Evolutionary conservation across 2,329 filamentous ascomycete genomes (phyloP), one percentile per base, ranked within the genome.

Genomic region (Lecanosticta acicola): DNA sequence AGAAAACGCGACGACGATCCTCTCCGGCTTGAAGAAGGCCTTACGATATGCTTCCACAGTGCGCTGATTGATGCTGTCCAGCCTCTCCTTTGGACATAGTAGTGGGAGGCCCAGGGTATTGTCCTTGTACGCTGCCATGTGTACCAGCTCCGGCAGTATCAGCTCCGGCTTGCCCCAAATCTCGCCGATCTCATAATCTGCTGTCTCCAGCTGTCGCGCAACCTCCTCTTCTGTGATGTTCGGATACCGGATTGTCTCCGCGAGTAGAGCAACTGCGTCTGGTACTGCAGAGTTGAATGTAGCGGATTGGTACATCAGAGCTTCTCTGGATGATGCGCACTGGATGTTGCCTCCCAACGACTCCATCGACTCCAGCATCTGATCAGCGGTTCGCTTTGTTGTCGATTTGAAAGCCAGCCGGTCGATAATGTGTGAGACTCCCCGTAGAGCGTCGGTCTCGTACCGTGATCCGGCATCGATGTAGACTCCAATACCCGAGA

Each of bases 121-220:
- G 64, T 93, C 86, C 72, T 89, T 93, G 71, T 87, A 98, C 2
- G 90, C 93, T 8, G 93, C 89, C 73, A 90, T 93, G 67, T 98
- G 93, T 32, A 97, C 84, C 58, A 98, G 71, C 70, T 98, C 93
- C 0, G 93, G 93, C 50, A 98, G 73, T 58, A 98, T 97, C 45
- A 98, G 78, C 62, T 97, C 91, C 0, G 93, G 90, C 75, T 94
- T 97, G 59, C 85, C 84, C 93, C 93, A 98, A 46, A 98, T 97
- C 73, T 97, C 93, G 18, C 82, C 81, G 66, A 98, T 93, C 71
- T 98, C 93, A 65, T 97, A 98, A 42, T 90, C 81, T 7, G 91
- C 93, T 4, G 91, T 97, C 64, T 86, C 81, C 17, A 98, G 74
- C 70, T 98, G 93, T 65, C 89, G 81, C 16, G 77, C 71, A 0